Evolutionary conservation across 148 eudicot genomes (phyloP).

Genomic region (Spergularia marina): DNA sequence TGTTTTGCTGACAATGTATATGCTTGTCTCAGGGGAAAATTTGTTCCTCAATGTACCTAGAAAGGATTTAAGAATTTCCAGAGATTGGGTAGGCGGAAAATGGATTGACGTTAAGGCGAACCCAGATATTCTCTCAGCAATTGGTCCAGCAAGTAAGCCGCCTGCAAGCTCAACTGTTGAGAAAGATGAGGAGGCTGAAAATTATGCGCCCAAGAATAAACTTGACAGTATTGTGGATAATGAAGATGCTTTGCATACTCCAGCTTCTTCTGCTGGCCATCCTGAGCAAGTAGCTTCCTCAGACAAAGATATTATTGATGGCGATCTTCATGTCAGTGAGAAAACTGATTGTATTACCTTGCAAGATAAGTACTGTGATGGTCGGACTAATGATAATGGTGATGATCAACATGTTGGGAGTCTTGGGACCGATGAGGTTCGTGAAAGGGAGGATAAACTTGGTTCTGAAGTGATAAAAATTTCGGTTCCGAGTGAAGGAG

Average conservation of each 20-base stretch:
- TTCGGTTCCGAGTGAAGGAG: not conserved
- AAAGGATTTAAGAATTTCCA: constrained; percentile 64
- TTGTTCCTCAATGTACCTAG: constrained; percentile 43
- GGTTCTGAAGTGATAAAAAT: constrained; percentile 3
- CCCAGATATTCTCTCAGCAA: constrained; percentile 38
- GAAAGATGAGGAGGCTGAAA: constrained; percentile 42
- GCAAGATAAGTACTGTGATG: constrained; percentile 4
- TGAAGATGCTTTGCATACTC: constrained; percentile 27
- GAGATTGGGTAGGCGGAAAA: constrained; percentile 71
- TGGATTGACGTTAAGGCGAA: constrained; percentile 70
- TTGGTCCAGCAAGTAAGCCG: constrained; percentile 31
- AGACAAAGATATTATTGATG: constrained; percentile 21
- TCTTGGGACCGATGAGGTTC: constrained; percentile 18
- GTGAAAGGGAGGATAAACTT: constrained; percentile 22
- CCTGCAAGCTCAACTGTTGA: constrained; percentile 28
- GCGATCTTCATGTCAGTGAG: constrained; percentile 17
- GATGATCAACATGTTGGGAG: constrained; percentile 1
- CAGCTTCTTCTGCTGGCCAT: constrained; percentile 19
- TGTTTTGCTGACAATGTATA: not conserved
- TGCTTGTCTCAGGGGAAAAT: constrained; percentile 58
- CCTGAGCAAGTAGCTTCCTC: constrained; percentile 22
- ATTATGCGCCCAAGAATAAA: constrained; percentile 27
- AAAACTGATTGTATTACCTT: constrained; percentile 10
- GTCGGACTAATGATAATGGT: constrained; percentile 3
- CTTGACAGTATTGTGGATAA: constrained; percentile 33